Percentiles rank a stretch among this genome's conserved stretches.
phyloP scores from a whole-genome alignment of 805 yeast genomes.

The Pichia gijzeniarum region DNA sequence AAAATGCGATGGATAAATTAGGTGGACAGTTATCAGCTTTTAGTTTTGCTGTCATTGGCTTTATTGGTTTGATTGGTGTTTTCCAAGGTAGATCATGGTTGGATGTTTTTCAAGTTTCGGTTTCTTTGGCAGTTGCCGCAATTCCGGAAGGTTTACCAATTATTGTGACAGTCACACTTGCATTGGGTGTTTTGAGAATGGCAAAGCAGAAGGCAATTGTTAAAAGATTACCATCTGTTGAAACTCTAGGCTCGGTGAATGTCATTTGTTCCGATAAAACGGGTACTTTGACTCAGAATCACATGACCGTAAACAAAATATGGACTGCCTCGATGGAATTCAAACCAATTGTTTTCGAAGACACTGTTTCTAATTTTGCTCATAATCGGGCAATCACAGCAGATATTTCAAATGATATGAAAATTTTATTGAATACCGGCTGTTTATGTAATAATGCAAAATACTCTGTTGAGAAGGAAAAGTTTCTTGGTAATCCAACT shows the following conservation, averaged over 20 bases:
- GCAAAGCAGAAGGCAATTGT: constrained; percentile 92
- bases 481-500: constrained; percentile 85
- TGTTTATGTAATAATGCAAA: constrained; percentile 71
- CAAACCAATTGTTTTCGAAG: constrained; percentile 13
- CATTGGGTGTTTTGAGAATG: constrained; percentile 94
- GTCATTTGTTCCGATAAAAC: constrained; percentile 92
- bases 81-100: constrained; percentile 92
- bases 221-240: constrained; percentile 89
- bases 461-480: constrained; percentile 60
- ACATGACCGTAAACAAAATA: constrained; percentile 79
- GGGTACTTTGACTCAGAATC: constrained; percentile 84
- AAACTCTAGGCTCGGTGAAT: constrained; percentile 89
- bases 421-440: constrained; percentile 54
- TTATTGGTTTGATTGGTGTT: constrained; percentile 87
- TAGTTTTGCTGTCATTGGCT: constrained; percentile 81
- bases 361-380: constrained; percentile 28
- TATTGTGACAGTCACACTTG: constrained; percentile 94
- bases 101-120: constrained; percentile 97
- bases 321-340: constrained; percentile 65
- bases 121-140: constrained; percentile 97
- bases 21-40: constrained; percentile 85
- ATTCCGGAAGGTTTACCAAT: constrained; percentile 98
- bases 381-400: constrained; percentile 37
- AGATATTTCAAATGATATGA: constrained; percentile 49
- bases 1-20: constrained; percentile 88